Percentiles rank a stretch among this genome's conserved stretches.
Conservation (phyloP, 2,329 filamentous ascomycete genomes). For the Elsinoe australis region DNA sequence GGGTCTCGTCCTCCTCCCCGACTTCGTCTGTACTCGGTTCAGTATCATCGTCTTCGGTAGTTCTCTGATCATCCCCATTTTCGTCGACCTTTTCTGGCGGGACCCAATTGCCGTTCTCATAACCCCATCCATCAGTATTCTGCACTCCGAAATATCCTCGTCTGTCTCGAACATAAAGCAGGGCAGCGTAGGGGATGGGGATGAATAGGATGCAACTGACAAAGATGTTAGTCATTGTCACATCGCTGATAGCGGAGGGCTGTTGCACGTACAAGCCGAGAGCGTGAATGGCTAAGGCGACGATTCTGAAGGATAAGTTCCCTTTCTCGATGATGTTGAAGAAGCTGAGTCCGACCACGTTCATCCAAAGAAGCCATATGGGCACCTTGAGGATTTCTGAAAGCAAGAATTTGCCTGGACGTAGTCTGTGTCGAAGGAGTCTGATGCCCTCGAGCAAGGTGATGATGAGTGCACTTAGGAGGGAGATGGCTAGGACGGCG, state of each 20-base stretch:
- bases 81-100: not conserved
- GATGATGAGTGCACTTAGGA: conserved; percentile 1
- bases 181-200: conserved; percentile 2
- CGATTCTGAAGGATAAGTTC: not conserved
- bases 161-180: conserved; percentile 1
- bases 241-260: not conserved
- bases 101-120: conserved; percentile 11
- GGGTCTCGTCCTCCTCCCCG: not conserved
- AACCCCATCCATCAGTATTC: conserved; percentile 7
- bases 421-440: conserved; percentile 1
- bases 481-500: not conserved
- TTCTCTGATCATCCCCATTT: not conserved
- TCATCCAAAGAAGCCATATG: conserved; percentile 3
- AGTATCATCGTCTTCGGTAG: not conserved
- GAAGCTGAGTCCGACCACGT: conserved; percentile 1
- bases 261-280: conserved; percentile 7
- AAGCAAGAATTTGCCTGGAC: conserved; percentile 1
- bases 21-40: not conserved
- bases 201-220: not conserved
- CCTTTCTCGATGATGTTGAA: conserved; percentile 10
- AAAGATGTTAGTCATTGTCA: not conserved
- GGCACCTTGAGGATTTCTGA: not conserved
- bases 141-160: conserved; percentile 4
- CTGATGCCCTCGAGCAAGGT: conserved; percentile 1
- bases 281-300: conserved; percentile 2